Evolutionary conservation across 108 stramenopile species (phyloP), one percentile per base, ranked within the genome.

Genomic region (Pseudonitzschia multiseries): DNA sequence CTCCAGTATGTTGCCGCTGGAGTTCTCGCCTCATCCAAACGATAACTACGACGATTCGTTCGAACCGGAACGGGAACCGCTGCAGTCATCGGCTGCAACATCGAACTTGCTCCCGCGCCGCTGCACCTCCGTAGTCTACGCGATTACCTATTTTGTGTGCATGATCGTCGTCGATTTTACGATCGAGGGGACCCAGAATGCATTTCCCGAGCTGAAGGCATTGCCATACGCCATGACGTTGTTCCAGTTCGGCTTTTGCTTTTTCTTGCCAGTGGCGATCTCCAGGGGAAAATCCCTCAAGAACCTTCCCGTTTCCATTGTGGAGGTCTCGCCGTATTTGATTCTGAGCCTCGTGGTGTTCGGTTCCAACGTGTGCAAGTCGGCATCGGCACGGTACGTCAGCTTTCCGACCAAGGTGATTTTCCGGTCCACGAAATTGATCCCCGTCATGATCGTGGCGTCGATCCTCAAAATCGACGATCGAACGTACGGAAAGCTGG

Each of bases 401-500:
- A 80, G 79, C n/a, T 88, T 81, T 59, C 82, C 85, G 24, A 87
- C 87, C 78, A 90, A 90, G 73, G 89, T 90, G 27, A 85, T 88
- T 14, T 88, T 90, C 69, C 86, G 86, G 60, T 74, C 71, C 63
- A 78, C 81, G 4, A 88, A 88, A 76, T 73, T 90, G 29, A 86
- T 88, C 26, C 89, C 89, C 13, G 86, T 87, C 33, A 90, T 90
- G 89, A 65, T 88, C 42, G 85, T 90, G 14, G 80, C 83, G 8
- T 72, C 60, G n/a, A 18, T 85, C 28, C 66, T 76, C 21, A 74
- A 77, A 40, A 68, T 82, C 22, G 43, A 36, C n/a, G 28, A 53
- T 31, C 70, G 31, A n/a, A 68, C 66, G 12, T 88, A 86, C 66
- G 70, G 75, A 14, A 41, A 71, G 21, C 63, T 65, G 60, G 86